Conservation (phyloP, 108 stramenopile species). For the Nitzschia sp. region DNA sequence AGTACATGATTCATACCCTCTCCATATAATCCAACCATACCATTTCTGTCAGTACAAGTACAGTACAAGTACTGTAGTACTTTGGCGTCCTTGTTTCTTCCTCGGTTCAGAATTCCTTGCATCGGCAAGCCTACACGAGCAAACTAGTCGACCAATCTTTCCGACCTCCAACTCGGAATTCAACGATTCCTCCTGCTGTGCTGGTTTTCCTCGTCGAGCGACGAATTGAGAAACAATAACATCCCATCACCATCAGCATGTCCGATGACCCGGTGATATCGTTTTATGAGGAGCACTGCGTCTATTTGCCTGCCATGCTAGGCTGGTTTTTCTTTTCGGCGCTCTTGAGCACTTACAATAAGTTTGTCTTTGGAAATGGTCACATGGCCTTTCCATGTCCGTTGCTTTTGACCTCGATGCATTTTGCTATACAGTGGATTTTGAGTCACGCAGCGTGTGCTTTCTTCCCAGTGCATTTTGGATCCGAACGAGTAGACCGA, state of each 20-base stretch:
- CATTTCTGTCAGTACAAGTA: too few species aligned
- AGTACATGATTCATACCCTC: too few species aligned
- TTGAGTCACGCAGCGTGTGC: slow-evolving; percentile 55
- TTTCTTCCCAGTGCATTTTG: slow-evolving; percentile 56
- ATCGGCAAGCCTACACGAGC: too few species aligned
- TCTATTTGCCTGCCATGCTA: slow-evolving; percentile 75
- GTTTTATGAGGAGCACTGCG: slow-evolving; percentile 72
- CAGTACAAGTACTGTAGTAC: too few species aligned
- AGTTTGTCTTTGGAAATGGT: slow-evolving; percentile 70
- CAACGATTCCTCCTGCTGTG: too few species aligned
- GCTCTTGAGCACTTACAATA: slow-evolving; percentile 57
- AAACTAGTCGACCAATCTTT: too few species aligned
- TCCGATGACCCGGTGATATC: background rate
- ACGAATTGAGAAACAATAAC: too few species aligned
- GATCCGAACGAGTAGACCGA: slow-evolving; percentile 51
- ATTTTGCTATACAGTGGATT: slow-evolving; percentile 85
- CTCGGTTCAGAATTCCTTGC: too few species aligned
- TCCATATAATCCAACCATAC: too few species aligned
- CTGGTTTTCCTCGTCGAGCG: too few species aligned
- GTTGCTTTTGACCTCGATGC: slow-evolving; percentile 78
- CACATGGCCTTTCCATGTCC: slow-evolving; percentile 84
- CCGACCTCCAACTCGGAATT: too few species aligned
- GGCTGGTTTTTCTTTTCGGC: slow-evolving; percentile 91
- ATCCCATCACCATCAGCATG: background rate
- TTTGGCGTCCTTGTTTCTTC: too few species aligned